phyloP scores from a whole-genome alignment of 1,284 basidiomycete genomes.

The Limonomyces culmigenus region DNA sequence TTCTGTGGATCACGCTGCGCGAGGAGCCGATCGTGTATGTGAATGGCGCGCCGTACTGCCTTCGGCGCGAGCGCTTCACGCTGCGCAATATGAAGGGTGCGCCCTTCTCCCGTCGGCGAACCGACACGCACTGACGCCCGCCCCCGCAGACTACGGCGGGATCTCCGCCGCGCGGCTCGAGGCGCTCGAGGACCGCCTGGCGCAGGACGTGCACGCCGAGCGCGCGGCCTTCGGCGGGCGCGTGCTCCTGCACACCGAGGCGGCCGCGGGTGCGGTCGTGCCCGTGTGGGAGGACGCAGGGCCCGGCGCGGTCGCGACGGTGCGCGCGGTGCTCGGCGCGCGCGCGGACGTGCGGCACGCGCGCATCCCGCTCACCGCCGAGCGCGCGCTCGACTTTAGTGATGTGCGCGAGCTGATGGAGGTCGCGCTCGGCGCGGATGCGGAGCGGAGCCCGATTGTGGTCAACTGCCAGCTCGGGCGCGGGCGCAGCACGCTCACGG shows the following conservation, averaged over 20 bases:
- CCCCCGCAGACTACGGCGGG: constrained; percentile 65
- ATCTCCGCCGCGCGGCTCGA: constrained; percentile 82
- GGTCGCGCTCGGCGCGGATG: constrained; percentile 62
- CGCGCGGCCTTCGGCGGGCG: constrained; percentile 72
- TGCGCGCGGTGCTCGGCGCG: constrained; percentile 34
- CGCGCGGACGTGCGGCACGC: constrained; percentile 58
- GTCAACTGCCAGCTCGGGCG: constrained; percentile 94
- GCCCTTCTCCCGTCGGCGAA: constrained; percentile 1
- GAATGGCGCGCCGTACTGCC: constrained; percentile 72
- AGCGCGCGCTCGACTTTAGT: constrained; percentile 51
- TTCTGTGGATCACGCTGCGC: constrained; percentile 87
- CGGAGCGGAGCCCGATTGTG: constrained; percentile 68
- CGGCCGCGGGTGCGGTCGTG: constrained; percentile 74
- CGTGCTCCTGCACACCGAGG: constrained; percentile 83
- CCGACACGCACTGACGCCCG: constrained; percentile 2
- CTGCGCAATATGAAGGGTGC: constrained; percentile 76
- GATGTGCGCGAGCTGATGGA: constrained; percentile 69
- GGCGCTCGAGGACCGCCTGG: constrained; percentile 80
- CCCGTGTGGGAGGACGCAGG: constrained; percentile 92
- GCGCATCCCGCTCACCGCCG: constrained; percentile 85
- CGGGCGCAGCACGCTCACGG: constrained; percentile 84
- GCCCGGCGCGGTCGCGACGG: constrained; percentile 61
- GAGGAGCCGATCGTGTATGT: constrained; percentile 94
- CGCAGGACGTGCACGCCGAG: constrained; percentile 80
- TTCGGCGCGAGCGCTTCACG: constrained; percentile 65